Conservation (phyloP, 2,329 filamentous ascomycete species). For the Alternaria alternata region DNA sequence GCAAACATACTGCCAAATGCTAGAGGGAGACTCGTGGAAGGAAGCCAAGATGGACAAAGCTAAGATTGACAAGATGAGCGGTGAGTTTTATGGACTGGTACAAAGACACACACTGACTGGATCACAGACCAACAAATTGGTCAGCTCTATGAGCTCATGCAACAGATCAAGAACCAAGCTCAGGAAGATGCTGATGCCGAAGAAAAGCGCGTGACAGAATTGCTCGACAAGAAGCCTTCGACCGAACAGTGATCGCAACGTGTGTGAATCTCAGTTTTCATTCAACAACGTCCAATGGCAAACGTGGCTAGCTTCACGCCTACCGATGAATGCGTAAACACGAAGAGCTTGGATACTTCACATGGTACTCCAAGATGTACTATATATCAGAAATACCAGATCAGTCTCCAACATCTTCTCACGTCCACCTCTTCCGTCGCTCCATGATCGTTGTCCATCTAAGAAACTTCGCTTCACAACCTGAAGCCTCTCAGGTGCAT, state of each 20-base stretch:
- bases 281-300: conserved; percentile 15
- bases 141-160: conserved; percentile 94
- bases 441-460: conserved; percentile 1
- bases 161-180: conserved; percentile 71
- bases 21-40: conserved; percentile 87
- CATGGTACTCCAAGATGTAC: conserved; percentile 13
- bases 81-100: conserved; percentile 60
- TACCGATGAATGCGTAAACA: conserved; percentile 14
- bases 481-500: neutral
- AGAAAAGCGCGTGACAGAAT: conserved; percentile 22
- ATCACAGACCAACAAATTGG: conserved; percentile 84
- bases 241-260: conserved; percentile 34
- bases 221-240: conserved; percentile 45
- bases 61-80: conserved; percentile 94
- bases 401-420: conserved; percentile 12
- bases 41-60: conserved; percentile 82
- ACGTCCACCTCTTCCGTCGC: conserved; percentile 1
- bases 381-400: conserved; percentile 29
- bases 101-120: conserved; percentile 8
- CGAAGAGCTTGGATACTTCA: conserved; percentile 17
- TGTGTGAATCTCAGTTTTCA: conserved; percentile 14
- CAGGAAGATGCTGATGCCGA: conserved; percentile 56
- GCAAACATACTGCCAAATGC: conserved; percentile 91
- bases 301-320: conserved; percentile 25
- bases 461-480: neutral